Percentiles rank a stretch among this genome's conserved stretches.
These are phyloP conservation scores for Solanum virginianum DNA, from an alignment of 257 asterid species.

Conservation along the genomic window DNA sequence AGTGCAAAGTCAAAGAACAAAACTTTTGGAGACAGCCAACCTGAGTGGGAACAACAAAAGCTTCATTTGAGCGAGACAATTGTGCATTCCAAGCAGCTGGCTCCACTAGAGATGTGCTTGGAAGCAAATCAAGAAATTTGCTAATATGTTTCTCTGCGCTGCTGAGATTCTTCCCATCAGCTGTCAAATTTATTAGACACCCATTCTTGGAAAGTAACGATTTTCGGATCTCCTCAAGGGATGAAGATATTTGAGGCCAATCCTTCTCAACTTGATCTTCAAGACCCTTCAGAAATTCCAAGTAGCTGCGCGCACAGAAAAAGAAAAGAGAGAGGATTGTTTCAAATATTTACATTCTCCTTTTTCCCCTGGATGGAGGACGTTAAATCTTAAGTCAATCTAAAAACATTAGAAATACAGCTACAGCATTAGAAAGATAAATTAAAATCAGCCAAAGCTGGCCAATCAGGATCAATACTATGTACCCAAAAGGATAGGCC, in stretches of 20 bases:
- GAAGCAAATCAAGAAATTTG: conserved; percentile 85
- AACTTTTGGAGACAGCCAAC: conserved; percentile 22
- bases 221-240: conserved; percentile 85
- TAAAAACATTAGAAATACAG: not conserved
- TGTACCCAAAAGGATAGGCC: not conserved
- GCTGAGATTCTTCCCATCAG: conserved; percentile 67
- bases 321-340: not conserved
- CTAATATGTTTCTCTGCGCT: conserved; percentile 55
- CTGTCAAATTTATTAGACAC: conserved; percentile 83
- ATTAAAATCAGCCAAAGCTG: not conserved
- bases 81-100: conserved; percentile 49
- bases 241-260: conserved; percentile 75
- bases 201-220: conserved; percentile 61
- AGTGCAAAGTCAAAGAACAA: not conserved
- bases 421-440: not conserved
- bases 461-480: not conserved
- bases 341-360: not conserved
- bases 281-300: conserved; percentile 69
- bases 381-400: not conserved
- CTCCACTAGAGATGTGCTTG: conserved; percentile 40
- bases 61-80: conserved; percentile 74
- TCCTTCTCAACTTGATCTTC: conserved; percentile 71
- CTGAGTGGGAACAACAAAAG: conserved; percentile 93
- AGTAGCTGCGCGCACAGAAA: conserved; percentile 52
- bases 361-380: not conserved